Percentiles rank a stretch among this genome's conserved stretches.
Evolutionary conservation across 805 yeast genomes (phyloP).

Genomic region (Candida jianshihensis): DNA sequence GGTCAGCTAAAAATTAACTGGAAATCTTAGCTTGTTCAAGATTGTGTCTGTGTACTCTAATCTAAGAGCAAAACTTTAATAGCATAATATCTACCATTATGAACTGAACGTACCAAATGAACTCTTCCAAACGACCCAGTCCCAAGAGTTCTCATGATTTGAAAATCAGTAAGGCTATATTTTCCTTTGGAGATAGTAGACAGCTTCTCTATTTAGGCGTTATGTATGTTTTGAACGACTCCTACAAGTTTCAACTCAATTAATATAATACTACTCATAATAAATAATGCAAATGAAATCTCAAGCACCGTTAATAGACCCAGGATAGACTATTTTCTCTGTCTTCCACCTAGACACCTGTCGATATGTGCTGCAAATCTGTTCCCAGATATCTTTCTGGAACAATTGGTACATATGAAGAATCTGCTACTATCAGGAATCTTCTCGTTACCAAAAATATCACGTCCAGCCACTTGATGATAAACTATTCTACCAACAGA

Average conservation of each 20-base stretch:
- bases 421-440: constrained; percentile 47
- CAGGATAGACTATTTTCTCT: constrained; percentile 27
- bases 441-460: constrained; percentile 46
- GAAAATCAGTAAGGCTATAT: constrained; percentile 74
- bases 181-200: constrained; percentile 46
- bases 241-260: too few relatives aligned
- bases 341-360: constrained; percentile 76
- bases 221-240: too few relatives aligned
- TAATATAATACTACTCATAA: too few relatives aligned
- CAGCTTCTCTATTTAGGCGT: too few relatives aligned
- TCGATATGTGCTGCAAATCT: constrained; percentile 92
- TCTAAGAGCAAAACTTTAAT: constrained; percentile 82
- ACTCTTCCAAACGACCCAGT: constrained; percentile 96
- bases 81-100: constrained; percentile 90
- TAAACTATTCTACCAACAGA: constrained; percentile 13
- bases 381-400: constrained; percentile 81
- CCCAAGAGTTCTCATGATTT: constrained; percentile 80
- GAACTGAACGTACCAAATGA: constrained; percentile 80
- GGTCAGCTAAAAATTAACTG: too few relatives aligned
- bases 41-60: too few relatives aligned
- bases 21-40: too few relatives aligned
- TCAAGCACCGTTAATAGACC: too few relatives aligned
- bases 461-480: constrained; percentile 21
- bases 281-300: too few relatives aligned
- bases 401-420: constrained; percentile 76